These are phyloP conservation scores for Ammopiptanthus mongolicus DNA, from an alignment of 306 rosid species.

Conservation along the genomic window DNA sequence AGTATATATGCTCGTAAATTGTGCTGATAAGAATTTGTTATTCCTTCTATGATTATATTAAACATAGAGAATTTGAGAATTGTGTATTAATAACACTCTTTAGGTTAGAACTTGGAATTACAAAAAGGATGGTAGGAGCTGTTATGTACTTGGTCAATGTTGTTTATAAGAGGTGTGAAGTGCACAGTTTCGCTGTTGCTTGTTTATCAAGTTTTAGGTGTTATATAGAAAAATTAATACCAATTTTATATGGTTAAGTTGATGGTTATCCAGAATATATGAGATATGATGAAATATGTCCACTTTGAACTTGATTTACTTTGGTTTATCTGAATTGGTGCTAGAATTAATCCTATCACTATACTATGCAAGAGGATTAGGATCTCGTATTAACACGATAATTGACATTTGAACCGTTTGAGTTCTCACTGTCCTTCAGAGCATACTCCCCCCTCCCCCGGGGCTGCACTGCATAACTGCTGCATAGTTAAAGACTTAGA, in stretches of 20 bases:
- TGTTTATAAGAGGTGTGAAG: neutral
- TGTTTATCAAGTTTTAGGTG: neutral
- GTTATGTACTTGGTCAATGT: constrained; percentile 4
- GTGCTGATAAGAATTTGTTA: neutral
- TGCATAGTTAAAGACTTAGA: neutral
- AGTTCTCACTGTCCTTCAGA: neutral
- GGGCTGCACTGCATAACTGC: neutral
- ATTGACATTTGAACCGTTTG: neutral
- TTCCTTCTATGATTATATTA: neutral
- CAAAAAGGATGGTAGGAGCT: neutral
- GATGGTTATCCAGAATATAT: neutral
- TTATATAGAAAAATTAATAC: neutral
- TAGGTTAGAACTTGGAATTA: neutral
- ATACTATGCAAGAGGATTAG: neutral
- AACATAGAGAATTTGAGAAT: neutral
- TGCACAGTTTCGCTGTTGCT: neutral
- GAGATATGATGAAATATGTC: neutral
- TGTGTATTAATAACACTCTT: neutral
- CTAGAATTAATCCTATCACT: neutral
- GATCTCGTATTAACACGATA: neutral
- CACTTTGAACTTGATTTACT: neutral
- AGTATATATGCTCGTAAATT: constrained; percentile 18
- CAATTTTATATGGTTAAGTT: neutral
- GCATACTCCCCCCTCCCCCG: neutral
- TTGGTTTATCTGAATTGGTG: neutral